Evolutionary conservation across 306 rosid species (phyloP), one percentile per base, ranked within the genome.

Genomic region (Elaeagnus macrophylla): DNA sequence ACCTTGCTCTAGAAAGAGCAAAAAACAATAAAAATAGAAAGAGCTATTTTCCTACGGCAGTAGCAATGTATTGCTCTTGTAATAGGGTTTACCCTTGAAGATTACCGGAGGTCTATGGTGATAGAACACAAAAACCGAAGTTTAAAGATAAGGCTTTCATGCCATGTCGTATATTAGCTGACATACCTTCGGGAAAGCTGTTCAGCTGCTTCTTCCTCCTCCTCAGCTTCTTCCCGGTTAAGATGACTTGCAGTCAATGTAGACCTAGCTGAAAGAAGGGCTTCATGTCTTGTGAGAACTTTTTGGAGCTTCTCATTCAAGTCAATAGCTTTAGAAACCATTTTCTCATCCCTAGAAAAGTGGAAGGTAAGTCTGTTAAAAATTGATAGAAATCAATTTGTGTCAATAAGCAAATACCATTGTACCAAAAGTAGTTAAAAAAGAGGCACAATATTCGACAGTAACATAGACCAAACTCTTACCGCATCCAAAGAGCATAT

Each of bases 191-290:
- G 81, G 59, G 79, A 79, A 61, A 86, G 85, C 69, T 90, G 97
- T 61, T 90, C 97, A n/a, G n/a, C n/a, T 3, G 83, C 79, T 69
- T 81, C 97, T 68, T 90, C 97, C 61, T 90, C 95, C 48, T 81
- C 94, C 66, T 83, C 97, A 1, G 62, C 69, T 71, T 81, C 82
- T 45, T 83, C 94, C 7, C 57, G 61, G 43, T 65, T 59, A 32
- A 71, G 62, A 48, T 69, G 68, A 64, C 77, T 64, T 15, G 65
- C 73, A 12, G 81, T 67, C 51, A 68, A 67, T 49, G 72, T 64
- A 63, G 81, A 69, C 64, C 71, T 77, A 49, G 80, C 85, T 15
- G 90, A 77, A 66, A 90, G 73, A 45, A 90, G 91, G 69, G 75
- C 78, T 64, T 90, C 94, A 12, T 90, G 95, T 72, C 88, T 83